Base-by-base conservation (phyloP, 148 eudicot genomes). In the Vaccinium macrocarpon region DNA sequence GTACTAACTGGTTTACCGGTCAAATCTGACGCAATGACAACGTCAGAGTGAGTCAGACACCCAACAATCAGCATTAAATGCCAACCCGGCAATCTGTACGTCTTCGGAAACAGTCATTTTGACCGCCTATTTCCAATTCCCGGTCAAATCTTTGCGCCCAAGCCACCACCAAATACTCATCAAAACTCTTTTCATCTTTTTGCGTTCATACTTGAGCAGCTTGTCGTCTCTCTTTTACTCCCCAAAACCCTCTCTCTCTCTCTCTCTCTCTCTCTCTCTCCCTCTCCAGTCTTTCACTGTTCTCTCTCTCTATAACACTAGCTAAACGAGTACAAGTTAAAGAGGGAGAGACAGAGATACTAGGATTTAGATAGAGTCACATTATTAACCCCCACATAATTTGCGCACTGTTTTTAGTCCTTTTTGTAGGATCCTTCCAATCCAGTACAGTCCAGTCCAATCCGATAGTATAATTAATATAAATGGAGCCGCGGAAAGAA, bases 81-180 rank as follows among this genome's bases (percentile, higher is more conserved):
- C 86, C 80, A 75, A 75, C 86, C 75, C 59, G 27, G 29, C 83
- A 78, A 71, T 14, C 38, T 42, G 57, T 32, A 42, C 46, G 12
- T n/a, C 0, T 38, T 84, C 86, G 80, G 86, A 82, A 86, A 61
- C 68, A 61, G 27, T 61, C 86, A 46, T 18, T 56, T 77, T 50
- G 52, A 89, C 91, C 81, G 91, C 50, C 87, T 72, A 78, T 35
- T 4, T 7, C 68, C 62, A 32, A 32, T 72, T 0, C 66, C 74
- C 91, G 57, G 91, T 88, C 86, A 64, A 84, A 82, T 55, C 83
- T 75, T 84, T 51, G 51, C 2, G 59, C 15, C 84, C 78, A 88
- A 83, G 49, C 62, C 29, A 55, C 12, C 29, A 7, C 48, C 48
- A 5, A 15, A 13, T 38, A 19, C 4, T 12, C 21, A 6, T 32